Conservation (phyloP, 768 basidiomycete genomes). For the Lactifluus piperatus region DNA sequence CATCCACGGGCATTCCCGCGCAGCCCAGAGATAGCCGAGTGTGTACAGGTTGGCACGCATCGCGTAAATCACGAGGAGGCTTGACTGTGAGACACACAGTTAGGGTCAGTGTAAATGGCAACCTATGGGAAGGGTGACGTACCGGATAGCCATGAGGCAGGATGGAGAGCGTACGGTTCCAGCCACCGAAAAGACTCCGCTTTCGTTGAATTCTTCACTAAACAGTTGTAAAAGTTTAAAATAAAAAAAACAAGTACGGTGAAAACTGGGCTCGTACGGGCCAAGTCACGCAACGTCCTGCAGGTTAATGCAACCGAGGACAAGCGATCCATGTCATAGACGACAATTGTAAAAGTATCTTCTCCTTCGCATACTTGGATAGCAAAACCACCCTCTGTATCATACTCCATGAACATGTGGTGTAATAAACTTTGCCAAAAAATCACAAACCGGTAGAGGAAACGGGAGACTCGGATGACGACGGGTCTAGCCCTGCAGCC, state of each 20-base stretch:
- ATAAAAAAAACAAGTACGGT: not conserved
- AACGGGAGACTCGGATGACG: not conserved
- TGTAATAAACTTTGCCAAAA: not conserved
- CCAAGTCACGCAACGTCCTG: conserved; percentile 10
- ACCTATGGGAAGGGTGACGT: not conserved
- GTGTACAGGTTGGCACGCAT: conserved; percentile 38
- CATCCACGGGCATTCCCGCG: conserved; percentile 58
- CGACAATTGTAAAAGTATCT: not conserved
- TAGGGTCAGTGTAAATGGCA: not conserved
- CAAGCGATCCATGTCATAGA: conserved; percentile 11
- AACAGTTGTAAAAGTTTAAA: not conserved
- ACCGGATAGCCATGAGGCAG: conserved; percentile 19
- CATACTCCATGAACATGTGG: not conserved
- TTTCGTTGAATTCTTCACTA: not conserved
- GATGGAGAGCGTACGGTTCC: conserved; percentile 12
- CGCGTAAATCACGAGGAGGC: conserved; percentile 47
- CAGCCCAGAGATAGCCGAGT: conserved; percentile 47
- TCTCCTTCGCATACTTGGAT: conserved; percentile 5
- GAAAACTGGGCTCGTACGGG: conserved; percentile 3
- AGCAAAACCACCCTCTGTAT: conserved; percentile 6
- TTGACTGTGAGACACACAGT: conserved; percentile 1
- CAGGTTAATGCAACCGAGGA: conserved; percentile 5
- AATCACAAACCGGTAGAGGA: conserved; percentile 2
- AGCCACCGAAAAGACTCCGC: conserved; percentile 4
- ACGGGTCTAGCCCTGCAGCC: not conserved